These are phyloP conservation scores for Anastatica hierochuntica DNA, from an alignment of 345 rosid species.

Conservation along the genomic window DNA sequence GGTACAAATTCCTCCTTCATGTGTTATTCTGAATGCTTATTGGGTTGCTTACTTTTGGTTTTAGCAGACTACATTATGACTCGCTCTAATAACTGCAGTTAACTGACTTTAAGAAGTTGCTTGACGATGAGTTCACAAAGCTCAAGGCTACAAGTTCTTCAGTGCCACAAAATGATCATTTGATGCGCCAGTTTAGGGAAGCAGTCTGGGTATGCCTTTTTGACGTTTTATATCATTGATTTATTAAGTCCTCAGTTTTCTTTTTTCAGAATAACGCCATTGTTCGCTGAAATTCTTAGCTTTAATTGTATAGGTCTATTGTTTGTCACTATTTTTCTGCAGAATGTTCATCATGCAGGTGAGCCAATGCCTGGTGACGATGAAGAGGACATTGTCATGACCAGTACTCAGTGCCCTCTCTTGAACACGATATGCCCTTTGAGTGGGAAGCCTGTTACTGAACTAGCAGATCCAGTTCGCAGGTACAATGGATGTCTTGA, in stretches of 20 bases:
- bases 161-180: constrained; percentile 32
- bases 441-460: constrained; percentile 67
- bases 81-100: constrained; percentile 37
- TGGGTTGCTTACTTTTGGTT: not conserved
- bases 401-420: constrained; percentile 66
- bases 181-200: constrained; percentile 65
- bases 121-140: constrained; percentile 47
- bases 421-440: constrained; percentile 68
- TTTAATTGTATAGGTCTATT: not conserved
- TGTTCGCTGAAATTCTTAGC: not conserved
- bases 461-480: constrained; percentile 76
- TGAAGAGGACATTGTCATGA: constrained; percentile 81
- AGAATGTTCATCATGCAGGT: constrained; percentile 88
- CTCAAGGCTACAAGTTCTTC: constrained; percentile 38
- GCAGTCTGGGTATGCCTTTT: constrained; percentile 63
- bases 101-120: constrained; percentile 66
- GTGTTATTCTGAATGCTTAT: not conserved
- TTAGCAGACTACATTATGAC: constrained; percentile 12
- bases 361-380: constrained; percentile 93
- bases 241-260: not conserved
- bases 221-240: not conserved
- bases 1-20: constrained; percentile 27
- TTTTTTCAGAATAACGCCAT: not conserved
- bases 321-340: constrained; percentile 17
- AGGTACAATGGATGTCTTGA: constrained; percentile 35